Percentiles rank a stretch among this genome's conserved stretches.
These are phyloP conservation scores for Eruca vesicaria DNA, from an alignment of 441 rosid species.

Conservation along the genomic window DNA sequence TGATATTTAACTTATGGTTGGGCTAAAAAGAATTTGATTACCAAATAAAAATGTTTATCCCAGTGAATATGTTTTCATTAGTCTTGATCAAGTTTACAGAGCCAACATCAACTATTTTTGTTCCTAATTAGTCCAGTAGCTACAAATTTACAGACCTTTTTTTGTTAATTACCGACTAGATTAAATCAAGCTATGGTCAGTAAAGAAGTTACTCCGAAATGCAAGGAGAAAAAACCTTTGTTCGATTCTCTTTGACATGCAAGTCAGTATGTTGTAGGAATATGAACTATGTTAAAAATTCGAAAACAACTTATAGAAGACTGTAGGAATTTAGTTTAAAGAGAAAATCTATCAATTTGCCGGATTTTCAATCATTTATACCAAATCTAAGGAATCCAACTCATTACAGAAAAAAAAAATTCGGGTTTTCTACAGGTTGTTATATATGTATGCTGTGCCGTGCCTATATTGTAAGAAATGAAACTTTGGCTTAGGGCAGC, in stretches of 20 bases:
- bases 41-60: not conserved
- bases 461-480: no score
- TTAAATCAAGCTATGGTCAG: not conserved
- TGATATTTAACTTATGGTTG: not conserved
- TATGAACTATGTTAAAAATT: not conserved
- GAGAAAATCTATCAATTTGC: not conserved
- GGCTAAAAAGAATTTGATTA: not conserved
- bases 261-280: not conserved
- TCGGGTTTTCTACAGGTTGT: not conserved
- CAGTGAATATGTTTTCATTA: not conserved
- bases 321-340: not conserved
- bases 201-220: not conserved
- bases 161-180: not conserved
- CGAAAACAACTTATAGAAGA: not conserved
- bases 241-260: not conserved
- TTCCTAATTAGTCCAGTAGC: not conserved
- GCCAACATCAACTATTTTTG: not conserved
- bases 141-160: not conserved
- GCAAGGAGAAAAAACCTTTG: not conserved
- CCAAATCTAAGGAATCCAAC: not conserved
- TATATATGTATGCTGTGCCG: no score
- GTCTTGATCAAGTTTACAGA: not conserved
- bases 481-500: no score
- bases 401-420: not conserved
- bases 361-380: not conserved